Evolutionary conservation across 345 rosid species (phyloP).

Genomic region (Acer saccharum): DNA sequence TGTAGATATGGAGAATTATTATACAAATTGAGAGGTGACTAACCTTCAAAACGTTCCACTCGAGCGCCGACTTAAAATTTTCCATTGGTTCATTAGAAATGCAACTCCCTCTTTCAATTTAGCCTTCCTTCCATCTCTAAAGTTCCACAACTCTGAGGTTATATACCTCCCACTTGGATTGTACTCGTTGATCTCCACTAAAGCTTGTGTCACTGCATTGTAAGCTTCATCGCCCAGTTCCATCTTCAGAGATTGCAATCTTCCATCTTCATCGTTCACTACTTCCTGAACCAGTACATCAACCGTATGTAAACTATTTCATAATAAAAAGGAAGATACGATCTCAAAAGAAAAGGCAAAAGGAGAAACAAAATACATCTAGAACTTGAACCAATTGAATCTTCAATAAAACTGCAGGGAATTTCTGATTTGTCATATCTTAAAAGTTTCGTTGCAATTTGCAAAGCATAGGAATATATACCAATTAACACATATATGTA

Average conservation of each 20-base stretch:
- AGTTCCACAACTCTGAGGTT: conserved; percentile 81
- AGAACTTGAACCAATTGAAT: conserved; percentile 3
- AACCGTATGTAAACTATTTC: background rate
- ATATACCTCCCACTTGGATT: conserved; percentile 93
- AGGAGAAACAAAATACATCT: background rate
- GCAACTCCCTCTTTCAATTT: conserved; percentile 64
- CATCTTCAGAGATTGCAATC: conserved; percentile 51
- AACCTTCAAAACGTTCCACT: conserved; percentile 38
- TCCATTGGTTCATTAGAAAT: conserved; percentile 56
- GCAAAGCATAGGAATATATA: background rate
- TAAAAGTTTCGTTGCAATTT: background rate
- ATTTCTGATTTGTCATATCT: background rate
- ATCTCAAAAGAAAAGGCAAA: conserved; percentile 11
- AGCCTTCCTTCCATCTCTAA: conserved; percentile 62
- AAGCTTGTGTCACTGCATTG: conserved; percentile 59
- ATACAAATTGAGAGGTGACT: background rate
- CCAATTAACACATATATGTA: background rate
- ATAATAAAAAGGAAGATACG: background rate
- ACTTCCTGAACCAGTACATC: conserved; percentile 54
- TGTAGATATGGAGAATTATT: background rate
- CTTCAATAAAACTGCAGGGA: background rate
- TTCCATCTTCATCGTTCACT: conserved; percentile 67
- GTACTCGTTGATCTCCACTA: conserved; percentile 79
- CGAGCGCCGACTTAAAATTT: conserved; percentile 35
- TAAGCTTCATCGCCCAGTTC: conserved; percentile 64